Evolutionary conservation across 2,329 filamentous ascomycete species (phyloP).

Genomic region (Chaetothyriales sp.): DNA sequence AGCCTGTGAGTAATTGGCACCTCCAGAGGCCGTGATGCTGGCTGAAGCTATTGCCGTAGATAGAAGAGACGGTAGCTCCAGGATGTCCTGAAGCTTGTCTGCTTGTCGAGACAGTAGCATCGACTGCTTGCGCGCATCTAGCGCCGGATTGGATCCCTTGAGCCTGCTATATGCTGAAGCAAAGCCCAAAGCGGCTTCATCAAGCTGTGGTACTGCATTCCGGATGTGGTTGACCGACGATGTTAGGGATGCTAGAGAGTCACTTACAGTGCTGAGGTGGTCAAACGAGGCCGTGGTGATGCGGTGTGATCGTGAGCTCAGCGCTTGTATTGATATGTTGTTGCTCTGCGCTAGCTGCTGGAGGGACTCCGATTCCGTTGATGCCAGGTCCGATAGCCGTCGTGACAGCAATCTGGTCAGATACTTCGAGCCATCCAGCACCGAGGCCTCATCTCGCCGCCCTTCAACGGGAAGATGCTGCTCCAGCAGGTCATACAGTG

Average conservation of each 20-base stretch:
- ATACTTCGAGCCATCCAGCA: slow-evolving; percentile 44
- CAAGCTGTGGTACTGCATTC: slow-evolving; percentile 61
- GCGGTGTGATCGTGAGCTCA: slow-evolving; percentile 81
- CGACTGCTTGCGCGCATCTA: slow-evolving; percentile 63
- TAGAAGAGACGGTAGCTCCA: slow-evolving; percentile 77
- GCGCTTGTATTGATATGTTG: slow-evolving; percentile 67
- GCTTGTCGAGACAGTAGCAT: slow-evolving; percentile 74
- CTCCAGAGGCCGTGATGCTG: slow-evolving; percentile 28
- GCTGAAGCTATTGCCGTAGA: slow-evolving; percentile 51
- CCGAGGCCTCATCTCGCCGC: slow-evolving; percentile 25
- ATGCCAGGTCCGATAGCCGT: slow-evolving; percentile 56
- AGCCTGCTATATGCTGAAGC: slow-evolving; percentile 69
- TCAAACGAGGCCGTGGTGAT: slow-evolving; percentile 68
- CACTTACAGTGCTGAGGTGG: slow-evolving; percentile 58
- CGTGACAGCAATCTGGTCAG: slow-evolving; percentile 65
- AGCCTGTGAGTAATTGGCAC: slow-evolving; percentile 69
- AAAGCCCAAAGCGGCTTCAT: slow-evolving; percentile 65
- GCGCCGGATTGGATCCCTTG: slow-evolving; percentile 45
- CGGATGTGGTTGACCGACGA: slow-evolving; percentile 54
- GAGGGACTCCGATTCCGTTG: slow-evolving; percentile 66
- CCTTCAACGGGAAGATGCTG: slow-evolving; percentile 40
- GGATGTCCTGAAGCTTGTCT: slow-evolving; percentile 75
- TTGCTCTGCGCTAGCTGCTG: slow-evolving; percentile 67
- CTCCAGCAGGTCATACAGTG: slow-evolving; percentile 59
- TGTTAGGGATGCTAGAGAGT: slow-evolving; percentile 58